These are phyloP conservation scores for Xylogone sp. DNA, from an alignment of 2,329 filamentous ascomycete genomes.

Conservation along the genomic window DNA sequence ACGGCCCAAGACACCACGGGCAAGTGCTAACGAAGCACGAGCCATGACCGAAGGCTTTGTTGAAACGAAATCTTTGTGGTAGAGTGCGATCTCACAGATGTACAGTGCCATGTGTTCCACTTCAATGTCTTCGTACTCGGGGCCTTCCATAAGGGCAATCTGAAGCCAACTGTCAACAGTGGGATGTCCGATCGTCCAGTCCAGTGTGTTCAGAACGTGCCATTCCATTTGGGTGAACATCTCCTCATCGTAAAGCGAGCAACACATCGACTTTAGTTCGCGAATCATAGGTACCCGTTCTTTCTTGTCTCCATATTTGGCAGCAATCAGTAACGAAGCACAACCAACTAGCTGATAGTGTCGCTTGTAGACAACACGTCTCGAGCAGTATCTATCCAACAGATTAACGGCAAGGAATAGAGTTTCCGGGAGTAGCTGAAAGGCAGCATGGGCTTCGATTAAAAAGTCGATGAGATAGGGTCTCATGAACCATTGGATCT, in stretches of 20 bases:
- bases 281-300: conserved; percentile 96
- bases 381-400: conserved; percentile 95
- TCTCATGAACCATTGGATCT: conserved; percentile 99
- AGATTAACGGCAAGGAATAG: conserved; percentile 96
- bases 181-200: conserved; percentile 94
- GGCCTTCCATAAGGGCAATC: conserved; percentile 72
- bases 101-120: conserved; percentile 94
- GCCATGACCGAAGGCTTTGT: conserved; percentile 89
- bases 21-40: conserved; percentile 78
- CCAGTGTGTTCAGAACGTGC: conserved; percentile 96
- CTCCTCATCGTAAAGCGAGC: conserved; percentile 94
- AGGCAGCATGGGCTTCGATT: conserved; percentile 93
- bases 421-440: conserved; percentile 89
- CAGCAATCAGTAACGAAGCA: conserved; percentile 89
- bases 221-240: conserved; percentile 99
- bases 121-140: conserved; percentile 71
- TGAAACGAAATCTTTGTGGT: conserved; percentile 95
- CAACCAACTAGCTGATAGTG: conserved; percentile 98
- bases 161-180: conserved; percentile 94
- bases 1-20: conserved; percentile 79
- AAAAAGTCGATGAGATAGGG: conserved; percentile 98
- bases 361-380: conserved; percentile 96
- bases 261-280: conserved; percentile 99
- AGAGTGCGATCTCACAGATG: conserved; percentile 90
- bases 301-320: conserved; percentile 99